Evolutionary conservation across 2,329 filamentous ascomycete species (phyloP), one percentile per base, ranked within the genome.

Genomic region (Penicillium sp.): DNA sequence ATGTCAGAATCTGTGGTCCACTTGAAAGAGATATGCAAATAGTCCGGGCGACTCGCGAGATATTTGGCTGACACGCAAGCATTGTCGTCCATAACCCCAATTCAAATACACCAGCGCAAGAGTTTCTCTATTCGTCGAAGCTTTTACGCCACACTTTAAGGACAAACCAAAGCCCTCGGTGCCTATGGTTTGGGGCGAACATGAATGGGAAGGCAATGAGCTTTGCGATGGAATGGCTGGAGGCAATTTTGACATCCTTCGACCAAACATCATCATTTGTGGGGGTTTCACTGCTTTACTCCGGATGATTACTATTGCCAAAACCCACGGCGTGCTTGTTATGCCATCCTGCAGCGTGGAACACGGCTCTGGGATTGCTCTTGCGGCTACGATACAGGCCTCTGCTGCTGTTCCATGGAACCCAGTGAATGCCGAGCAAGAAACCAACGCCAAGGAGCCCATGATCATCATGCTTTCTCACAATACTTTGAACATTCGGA

Each of bases 1-100:
- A 7, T 25, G 1, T 6, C 17, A 2, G 1, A 13, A 7, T 19
- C 1, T 0, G 4, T 5, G 23, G 23, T 1, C 5, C 4, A 10
- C 8, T 5, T 10, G 42, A 44, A 6, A n/a, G 10, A 7, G 6
- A 1, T 13, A 27, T 6, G 23, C 23, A n/a, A 13, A 3, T 0
- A 4, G 8, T 19, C 25, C 17, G 17, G 25, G 23, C 9, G 9
- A n/a, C 6, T 29, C 5, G 17, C 15, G 4, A 19, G 3, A 10
- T 1, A n/a, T 12, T 19, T 45, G 25, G 17, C 25, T 3, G 15
- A 13, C 17, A 45, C 10, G 25, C 8, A 19, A 42, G 0, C 25
- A 10, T 29, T 19, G n/a, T 45, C 6, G 27, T 15, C 6, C 2
- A 15, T 7, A 15, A 47, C n/a, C 2, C 1, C 12, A 42, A 4